Evolutionary conservation across 139 green algal genomes (phyloP).

Genomic region (Chlamydomonas incerta): DNA sequence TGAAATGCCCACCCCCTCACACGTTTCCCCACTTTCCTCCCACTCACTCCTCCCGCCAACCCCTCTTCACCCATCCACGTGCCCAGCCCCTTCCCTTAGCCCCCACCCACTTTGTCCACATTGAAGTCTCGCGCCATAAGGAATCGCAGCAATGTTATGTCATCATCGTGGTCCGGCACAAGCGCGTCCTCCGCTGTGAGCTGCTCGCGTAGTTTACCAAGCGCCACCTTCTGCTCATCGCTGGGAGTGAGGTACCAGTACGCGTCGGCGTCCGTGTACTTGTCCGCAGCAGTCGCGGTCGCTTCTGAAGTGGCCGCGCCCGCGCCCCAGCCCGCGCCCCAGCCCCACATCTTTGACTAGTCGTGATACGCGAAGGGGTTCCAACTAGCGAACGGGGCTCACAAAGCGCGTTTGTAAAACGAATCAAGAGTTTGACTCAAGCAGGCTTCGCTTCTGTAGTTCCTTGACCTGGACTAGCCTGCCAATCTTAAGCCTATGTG

Average conservation of each 20-base stretch:
- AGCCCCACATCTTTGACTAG: not conserved
- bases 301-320: not conserved
- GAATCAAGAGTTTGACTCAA: too few relatives aligned
- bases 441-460: too few relatives aligned
- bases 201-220: not conserved
- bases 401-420: too few relatives aligned
- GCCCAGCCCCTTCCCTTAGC: not conserved
- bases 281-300: not conserved
- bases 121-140: conserved; percentile 29
- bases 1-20: too few relatives aligned
- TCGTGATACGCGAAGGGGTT: too few relatives aligned
- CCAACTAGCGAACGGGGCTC: too few relatives aligned
- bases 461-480: too few relatives aligned
- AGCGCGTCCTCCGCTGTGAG: not conserved
- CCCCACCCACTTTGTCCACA: not conserved
- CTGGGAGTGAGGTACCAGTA: conserved; percentile 43
- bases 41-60: not conserved
- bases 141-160: conserved; percentile 33
- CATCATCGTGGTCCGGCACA: not conserved
- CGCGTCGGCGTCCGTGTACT: conserved; percentile 22
- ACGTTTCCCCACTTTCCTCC: too few relatives aligned
- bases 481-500: too few relatives aligned
- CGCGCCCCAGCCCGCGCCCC: not conserved
- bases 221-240: conserved; percentile 5
- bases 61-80: not conserved